These are phyloP conservation scores for Alternaria arbusti DNA, from an alignment of 2,329 filamentous ascomycete species.

Conservation along the genomic window DNA sequence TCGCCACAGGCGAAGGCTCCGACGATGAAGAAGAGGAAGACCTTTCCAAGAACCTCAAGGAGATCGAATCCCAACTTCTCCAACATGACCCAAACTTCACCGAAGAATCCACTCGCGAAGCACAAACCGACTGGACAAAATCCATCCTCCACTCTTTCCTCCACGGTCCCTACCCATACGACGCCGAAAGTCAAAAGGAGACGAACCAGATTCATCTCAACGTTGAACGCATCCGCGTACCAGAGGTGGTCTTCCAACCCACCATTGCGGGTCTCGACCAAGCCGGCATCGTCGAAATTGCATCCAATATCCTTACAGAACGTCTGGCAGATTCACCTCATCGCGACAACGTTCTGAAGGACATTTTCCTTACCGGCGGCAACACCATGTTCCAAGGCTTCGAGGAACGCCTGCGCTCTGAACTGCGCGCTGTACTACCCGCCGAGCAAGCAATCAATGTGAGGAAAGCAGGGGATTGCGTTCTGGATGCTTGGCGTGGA, in stretches of 20 bases:
- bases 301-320: slow-evolving; percentile 85
- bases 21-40: slow-evolving; percentile 95
- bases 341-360: slow-evolving; percentile 75
- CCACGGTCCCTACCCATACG: slow-evolving; percentile 85
- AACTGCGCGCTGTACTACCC: slow-evolving; percentile 74
- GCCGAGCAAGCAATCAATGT: slow-evolving; percentile 71
- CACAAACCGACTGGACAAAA: slow-evolving; percentile 94
- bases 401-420: slow-evolving; percentile 79
- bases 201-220: slow-evolving; percentile 92
- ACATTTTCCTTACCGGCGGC: slow-evolving; percentile 95
- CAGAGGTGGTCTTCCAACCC: slow-evolving; percentile 91
- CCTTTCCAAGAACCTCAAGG: slow-evolving; percentile 73
- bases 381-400: slow-evolving; percentile 87
- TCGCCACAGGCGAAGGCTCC: slow-evolving; percentile 79
- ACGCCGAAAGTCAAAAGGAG: slow-evolving; percentile 79
- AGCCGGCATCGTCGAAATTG: slow-evolving; percentile 90
- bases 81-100: slow-evolving; percentile 87
- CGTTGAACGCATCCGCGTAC: slow-evolving; percentile 92
- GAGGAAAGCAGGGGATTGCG: slow-evolving; percentile 74
- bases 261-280: slow-evolving; percentile 92
- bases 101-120: slow-evolving; percentile 89
- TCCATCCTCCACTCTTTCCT: slow-evolving; percentile 88
- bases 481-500: slow-evolving; percentile 92
- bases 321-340: slow-evolving; percentile 67
- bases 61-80: slow-evolving; percentile 83